Evolutionary conservation across 164 flowering plant species (phyloP).

Genomic region (Cinnamomum micranthum): DNA sequence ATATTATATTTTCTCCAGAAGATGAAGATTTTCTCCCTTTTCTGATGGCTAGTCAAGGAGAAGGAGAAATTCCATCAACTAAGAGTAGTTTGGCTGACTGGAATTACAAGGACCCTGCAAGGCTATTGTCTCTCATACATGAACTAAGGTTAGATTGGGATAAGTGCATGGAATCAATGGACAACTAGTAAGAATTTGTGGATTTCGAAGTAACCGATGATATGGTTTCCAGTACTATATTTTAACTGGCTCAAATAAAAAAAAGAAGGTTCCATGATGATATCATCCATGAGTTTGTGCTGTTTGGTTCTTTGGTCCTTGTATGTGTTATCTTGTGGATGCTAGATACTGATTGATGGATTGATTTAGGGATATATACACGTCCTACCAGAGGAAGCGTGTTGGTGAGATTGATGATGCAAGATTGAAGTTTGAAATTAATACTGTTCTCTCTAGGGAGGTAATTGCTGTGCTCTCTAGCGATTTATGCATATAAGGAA

Average conservation of each 20-base stretch:
- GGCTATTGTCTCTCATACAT: conserved; percentile 51
- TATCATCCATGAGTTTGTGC: background rate
- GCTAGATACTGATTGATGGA: conserved; percentile 5
- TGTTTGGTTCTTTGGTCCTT: background rate
- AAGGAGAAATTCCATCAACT: conserved; percentile 19
- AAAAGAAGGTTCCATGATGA: background rate
- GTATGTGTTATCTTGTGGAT: background rate
- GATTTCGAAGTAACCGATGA: background rate
- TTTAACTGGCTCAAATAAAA: background rate
- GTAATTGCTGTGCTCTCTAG: conserved; percentile 43
- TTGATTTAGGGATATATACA: conserved; percentile 54
- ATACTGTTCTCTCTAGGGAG: conserved; percentile 73
- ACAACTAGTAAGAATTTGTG: background rate
- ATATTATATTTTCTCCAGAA: conserved; percentile 71
- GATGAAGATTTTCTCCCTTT: conserved; percentile 66
- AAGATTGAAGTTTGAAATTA: conserved; percentile 78
- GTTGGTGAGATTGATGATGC: conserved; percentile 82
- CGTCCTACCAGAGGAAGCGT: conserved; percentile 57
- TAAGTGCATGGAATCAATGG: background rate
- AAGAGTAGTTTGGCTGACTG: conserved; percentile 55
- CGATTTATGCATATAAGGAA: background rate
- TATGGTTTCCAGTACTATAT: background rate
- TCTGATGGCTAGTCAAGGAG: conserved; percentile 26
- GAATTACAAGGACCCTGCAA: conserved; percentile 69
- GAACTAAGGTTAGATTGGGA: conserved; percentile 58